phyloP scores from a whole-genome alignment of 2,329 filamentous ascomycete species.

The Aspergillus melleus region DNA sequence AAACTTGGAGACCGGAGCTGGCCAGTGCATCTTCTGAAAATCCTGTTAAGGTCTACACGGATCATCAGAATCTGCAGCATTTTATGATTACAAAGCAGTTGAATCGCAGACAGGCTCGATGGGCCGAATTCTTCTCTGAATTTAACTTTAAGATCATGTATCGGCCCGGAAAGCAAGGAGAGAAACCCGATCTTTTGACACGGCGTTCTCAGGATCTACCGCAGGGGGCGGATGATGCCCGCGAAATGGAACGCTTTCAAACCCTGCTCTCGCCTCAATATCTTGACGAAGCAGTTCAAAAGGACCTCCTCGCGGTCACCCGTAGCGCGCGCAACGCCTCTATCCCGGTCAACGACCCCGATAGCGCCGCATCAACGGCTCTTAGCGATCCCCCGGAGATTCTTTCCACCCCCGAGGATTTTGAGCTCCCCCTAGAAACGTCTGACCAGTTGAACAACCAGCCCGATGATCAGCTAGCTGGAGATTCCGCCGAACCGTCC shows the following conservation, averaged over 20 bases:
- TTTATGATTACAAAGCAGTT: slow-evolving; percentile 25
- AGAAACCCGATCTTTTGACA: slow-evolving; percentile 2
- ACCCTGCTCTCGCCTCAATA: not conserved
- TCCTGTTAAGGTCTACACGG: slow-evolving; percentile 21
- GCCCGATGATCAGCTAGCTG: too few species aligned
- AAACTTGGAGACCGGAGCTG: slow-evolving; percentile 23
- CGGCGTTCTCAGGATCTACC: not conserved
- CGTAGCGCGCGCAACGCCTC: too few species aligned
- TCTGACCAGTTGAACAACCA: too few species aligned
- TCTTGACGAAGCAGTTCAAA: not conserved
- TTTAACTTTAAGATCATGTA: slow-evolving; percentile 19
- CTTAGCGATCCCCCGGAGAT: too few species aligned
- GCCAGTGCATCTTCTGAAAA: slow-evolving; percentile 2
- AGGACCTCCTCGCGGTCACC: not conserved
- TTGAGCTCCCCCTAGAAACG: too few species aligned
- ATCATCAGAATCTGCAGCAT: slow-evolving; percentile 30
- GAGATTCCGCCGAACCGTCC: too few species aligned
- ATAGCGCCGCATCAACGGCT: too few species aligned
- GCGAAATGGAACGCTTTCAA: not conserved
- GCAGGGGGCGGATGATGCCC: not conserved
- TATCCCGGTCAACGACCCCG: too few species aligned
- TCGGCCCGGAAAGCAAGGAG: slow-evolving; percentile 6
- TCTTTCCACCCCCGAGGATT: too few species aligned
- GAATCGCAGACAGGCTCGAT: slow-evolving; percentile 12
- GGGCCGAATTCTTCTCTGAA: slow-evolving; percentile 2